Evolutionary conservation across 441 rosid species (phyloP).

Genomic region (Bocquillonia castaneifolia): DNA sequence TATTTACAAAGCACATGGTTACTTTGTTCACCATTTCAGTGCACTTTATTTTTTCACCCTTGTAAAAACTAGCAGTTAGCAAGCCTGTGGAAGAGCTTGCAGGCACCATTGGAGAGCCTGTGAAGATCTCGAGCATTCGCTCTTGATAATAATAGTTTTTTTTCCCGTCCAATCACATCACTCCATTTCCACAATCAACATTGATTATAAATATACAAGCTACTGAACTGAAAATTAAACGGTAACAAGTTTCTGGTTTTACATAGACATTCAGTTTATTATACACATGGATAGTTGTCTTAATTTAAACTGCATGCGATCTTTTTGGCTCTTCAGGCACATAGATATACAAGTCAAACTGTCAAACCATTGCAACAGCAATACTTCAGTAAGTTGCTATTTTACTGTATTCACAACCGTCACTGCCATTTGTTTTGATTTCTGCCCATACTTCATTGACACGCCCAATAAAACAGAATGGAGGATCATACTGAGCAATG

Average conservation of each 20-base stretch:
- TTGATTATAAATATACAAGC: not conserved
- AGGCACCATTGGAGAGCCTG: not conserved
- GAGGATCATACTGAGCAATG: constrained; percentile 62
- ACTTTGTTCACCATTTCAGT: too few species aligned
- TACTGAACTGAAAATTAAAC: not conserved
- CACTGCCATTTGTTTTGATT: constrained; percentile 28
- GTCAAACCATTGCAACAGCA: not conserved
- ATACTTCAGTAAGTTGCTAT: constrained; percentile 35
- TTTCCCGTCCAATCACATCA: not conserved
- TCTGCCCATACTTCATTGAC: constrained; percentile 69
- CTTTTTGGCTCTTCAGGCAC: not conserved
- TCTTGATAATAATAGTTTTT: too few species aligned
- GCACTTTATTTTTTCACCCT: too few species aligned
- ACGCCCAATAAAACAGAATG: constrained; percentile 50
- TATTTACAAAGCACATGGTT: too few species aligned
- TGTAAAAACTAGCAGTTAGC: too few species aligned
- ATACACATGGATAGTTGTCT: not conserved
- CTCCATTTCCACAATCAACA: not conserved
- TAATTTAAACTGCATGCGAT: not conserved
- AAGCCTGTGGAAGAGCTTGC: not conserved
- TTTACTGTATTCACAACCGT: constrained; percentile 25
- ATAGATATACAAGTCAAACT: not conserved
- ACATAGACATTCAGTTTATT: too few species aligned
- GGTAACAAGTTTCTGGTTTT: not conserved
- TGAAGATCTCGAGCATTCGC: not conserved